These are phyloP conservation scores for Gossypium gossypioides DNA, from an alignment of 441 rosid species.

Conservation along the genomic window DNA sequence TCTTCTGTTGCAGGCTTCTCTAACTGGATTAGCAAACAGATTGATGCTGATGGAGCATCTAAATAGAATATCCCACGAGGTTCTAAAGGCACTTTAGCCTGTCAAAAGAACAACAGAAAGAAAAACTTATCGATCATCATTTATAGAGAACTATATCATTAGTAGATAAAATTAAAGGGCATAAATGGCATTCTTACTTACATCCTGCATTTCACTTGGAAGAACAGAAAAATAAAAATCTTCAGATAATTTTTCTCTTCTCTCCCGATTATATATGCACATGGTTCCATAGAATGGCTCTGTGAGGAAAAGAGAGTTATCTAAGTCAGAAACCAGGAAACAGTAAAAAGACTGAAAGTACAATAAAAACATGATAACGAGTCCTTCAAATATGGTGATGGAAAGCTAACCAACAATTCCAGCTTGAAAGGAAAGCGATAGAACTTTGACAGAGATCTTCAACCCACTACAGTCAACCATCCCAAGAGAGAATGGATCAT, in stretches of 20 bases:
- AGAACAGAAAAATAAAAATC: slow-evolving; percentile 67
- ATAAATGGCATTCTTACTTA: slow-evolving; percentile 31
- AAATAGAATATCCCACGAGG: slow-evolving; percentile 81
- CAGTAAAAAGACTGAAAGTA: slow-evolving; percentile 8
- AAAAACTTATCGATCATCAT: not conserved
- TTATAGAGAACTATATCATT: not conserved
- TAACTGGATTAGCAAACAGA: slow-evolving; percentile 80
- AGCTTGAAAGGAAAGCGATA: slow-evolving; percentile 72
- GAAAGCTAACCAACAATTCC: slow-evolving; percentile 73
- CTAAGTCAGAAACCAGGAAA: slow-evolving; percentile 21
- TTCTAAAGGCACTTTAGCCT: slow-evolving; percentile 60
- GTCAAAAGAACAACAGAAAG: slow-evolving; percentile 9
- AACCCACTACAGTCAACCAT: slow-evolving; percentile 10
- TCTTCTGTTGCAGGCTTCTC: slow-evolving; percentile 97
- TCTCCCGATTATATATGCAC: slow-evolving; percentile 81
- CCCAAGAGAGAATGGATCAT: slow-evolving; percentile 13
- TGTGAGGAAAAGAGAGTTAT: slow-evolving; percentile 29
- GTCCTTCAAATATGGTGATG: not conserved
- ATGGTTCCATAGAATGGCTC: slow-evolving; percentile 97
- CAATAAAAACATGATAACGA: slow-evolving; percentile 1
- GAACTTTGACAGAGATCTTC: slow-evolving; percentile 10
- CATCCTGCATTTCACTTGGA: slow-evolving; percentile 78
- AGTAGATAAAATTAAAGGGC: slow-evolving; percentile 5
- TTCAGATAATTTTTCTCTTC: slow-evolving; percentile 92
- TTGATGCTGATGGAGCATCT: slow-evolving; percentile 90